Percentiles rank a stretch among this genome's conserved stretches.
These are phyloP conservation scores for Hypoxylon cercidicola DNA, from an alignment of 495 filamentous ascomycete genomes.

Conservation along the genomic window DNA sequence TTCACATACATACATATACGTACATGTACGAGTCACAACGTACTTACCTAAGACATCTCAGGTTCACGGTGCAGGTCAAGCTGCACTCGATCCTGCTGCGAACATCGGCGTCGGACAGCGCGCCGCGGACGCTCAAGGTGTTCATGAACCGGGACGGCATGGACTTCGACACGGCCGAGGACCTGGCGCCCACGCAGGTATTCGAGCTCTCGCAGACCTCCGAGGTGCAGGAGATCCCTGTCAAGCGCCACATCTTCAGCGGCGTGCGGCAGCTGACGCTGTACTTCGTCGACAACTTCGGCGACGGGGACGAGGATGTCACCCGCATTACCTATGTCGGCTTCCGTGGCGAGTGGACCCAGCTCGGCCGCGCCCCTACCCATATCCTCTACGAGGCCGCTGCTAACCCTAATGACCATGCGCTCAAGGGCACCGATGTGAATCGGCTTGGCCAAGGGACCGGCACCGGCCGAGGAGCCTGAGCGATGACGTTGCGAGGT, in stretches of 20 bases:
- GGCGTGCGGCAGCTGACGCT: constrained; percentile 78
- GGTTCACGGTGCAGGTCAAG: constrained; percentile 93
- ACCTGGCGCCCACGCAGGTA: constrained; percentile 76
- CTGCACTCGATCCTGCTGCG: constrained; percentile 88
- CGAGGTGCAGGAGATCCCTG: constrained; percentile 84
- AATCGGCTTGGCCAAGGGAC: too few species aligned
- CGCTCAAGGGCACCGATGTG: constrained; percentile 57
- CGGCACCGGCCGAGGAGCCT: too few species aligned
- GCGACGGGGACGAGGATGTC: constrained; percentile 75
- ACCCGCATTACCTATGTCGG: constrained; percentile 85
- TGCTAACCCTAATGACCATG: constrained; percentile 89
- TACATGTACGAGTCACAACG: background rate
- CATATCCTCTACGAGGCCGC: constrained; percentile 93
- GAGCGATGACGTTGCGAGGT: too few species aligned
- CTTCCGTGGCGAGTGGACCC: constrained; percentile 93
- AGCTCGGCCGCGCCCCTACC: constrained; percentile 80
- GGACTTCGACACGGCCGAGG: constrained; percentile 80
- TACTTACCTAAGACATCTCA: constrained; percentile 50
- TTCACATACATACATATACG: constrained; percentile 17
- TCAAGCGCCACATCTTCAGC: constrained; percentile 90
- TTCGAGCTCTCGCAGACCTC: constrained; percentile 81
- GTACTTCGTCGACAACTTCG: constrained; percentile 83
- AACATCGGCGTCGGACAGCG: constrained; percentile 71
- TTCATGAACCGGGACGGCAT: constrained; percentile 87
- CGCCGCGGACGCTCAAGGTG: constrained; percentile 85